Evolutionary conservation across 805 yeast species (phyloP), one percentile per base, ranked within the genome.

Genomic region (Metschnikowia shivogae): DNA sequence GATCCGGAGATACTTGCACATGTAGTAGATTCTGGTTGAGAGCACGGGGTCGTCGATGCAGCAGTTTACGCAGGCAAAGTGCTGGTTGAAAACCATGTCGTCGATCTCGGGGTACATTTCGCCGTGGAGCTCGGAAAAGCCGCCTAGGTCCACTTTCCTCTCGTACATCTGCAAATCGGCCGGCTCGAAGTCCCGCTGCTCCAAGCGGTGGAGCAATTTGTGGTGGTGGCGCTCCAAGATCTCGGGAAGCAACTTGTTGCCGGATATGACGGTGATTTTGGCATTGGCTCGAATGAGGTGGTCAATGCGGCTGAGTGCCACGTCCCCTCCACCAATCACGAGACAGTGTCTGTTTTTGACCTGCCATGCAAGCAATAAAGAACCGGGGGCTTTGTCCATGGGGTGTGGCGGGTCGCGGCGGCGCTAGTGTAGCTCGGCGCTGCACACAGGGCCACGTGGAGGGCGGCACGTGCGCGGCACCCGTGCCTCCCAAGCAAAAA

Each of bases 311-410:
- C 88, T 77, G 9, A 81, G 68, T 0, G 89, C 96, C 7, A 87
- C 95, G 38, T 80, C 84, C 9, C 88, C 87, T 6, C 84, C 89
- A 0, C 95, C 95, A 34, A 86, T 77, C 1, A 86, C 85, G 8
- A 86, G 68, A 12, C 85, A 86, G 53, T 77, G 86, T 70, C 53
- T 69, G 65, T 81, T 67, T 52, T 72, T 76, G 17, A 84, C 86
- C 63, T 84, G 89, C 87, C 86, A 83, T 9, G 90, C 89, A 17
- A 84, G 70, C 53, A 83, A 68, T 10, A 84, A 65, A 0, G 89
- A 84, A 1, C 49, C 52, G 3, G 52, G 52, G 19, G 40, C 30
- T 19, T 37, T 37, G 27, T 29, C 34, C 40, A 37, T 37, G 40
- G n/a, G 7, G 12, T 29, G 12, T 29, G 26, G 26, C 26, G 26